These are phyloP conservation scores for Euphorbia peplus DNA, from an alignment of 345 rosid species.

Conservation along the genomic window DNA sequence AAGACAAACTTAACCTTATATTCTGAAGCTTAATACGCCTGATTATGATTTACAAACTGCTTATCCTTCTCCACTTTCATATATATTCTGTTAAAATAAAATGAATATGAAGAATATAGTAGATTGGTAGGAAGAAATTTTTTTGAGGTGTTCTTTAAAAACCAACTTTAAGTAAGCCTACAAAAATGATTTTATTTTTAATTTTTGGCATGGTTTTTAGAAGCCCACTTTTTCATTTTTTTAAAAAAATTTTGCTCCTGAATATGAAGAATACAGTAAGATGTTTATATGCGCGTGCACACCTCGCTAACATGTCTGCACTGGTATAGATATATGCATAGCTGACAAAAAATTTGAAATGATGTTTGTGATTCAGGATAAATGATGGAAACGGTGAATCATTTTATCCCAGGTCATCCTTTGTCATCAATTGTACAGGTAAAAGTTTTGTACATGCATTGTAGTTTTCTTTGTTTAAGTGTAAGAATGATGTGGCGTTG, in stretches of 20 bases:
- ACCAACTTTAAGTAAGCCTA: neutral
- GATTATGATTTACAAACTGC: neutral
- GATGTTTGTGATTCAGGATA: constrained; percentile 31
- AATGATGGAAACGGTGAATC: constrained; percentile 48
- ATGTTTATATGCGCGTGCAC: too few species aligned
- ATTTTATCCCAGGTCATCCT: constrained; percentile 51
- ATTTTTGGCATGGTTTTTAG: neutral
- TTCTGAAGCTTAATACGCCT: neutral
- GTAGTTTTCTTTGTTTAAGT: neutral
- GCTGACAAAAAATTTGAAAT: too few species aligned
- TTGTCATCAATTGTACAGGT: constrained; percentile 55
- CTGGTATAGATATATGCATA: neutral
- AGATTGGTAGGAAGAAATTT: neutral
- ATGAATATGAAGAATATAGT: neutral
- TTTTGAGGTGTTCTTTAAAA: neutral
- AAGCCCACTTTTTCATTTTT: neutral
- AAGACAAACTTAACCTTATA: too few species aligned
- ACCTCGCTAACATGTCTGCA: neutral
- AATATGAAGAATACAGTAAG: too few species aligned
- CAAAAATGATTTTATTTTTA: too few species aligned
- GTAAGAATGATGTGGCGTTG: neutral
- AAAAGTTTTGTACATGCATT: neutral
- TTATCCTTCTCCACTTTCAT: neutral
- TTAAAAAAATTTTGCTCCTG: too few species aligned
- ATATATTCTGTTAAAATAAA: neutral